phyloP scores from a whole-genome alignment of 163 green algal genomes.

The Smithsoniella earleae region DNA sequence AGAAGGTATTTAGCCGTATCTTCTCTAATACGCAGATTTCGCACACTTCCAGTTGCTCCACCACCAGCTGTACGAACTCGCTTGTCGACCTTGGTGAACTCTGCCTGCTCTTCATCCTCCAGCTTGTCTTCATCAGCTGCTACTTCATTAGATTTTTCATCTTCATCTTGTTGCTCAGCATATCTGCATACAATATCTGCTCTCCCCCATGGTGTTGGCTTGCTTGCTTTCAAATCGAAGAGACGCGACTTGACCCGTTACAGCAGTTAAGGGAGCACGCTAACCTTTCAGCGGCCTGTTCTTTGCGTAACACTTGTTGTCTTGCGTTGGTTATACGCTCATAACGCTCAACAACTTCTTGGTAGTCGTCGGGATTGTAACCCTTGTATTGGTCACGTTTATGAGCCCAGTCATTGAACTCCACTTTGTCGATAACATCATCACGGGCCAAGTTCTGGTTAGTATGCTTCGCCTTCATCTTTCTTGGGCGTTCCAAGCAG shows the following conservation, averaged over 20 bases:
- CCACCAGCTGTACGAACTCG: slow-evolving; percentile 83
- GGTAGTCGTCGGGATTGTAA: slow-evolving; percentile 81
- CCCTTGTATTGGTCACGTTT: slow-evolving; percentile 96
- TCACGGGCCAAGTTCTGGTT: slow-evolving; percentile 90
- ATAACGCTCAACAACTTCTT: slow-evolving; percentile 67
- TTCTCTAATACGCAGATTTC: slow-evolving; percentile 98
- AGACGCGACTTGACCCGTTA: slow-evolving; percentile 33
- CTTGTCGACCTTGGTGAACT: slow-evolving; percentile 94
- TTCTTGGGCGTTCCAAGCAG: slow-evolving; percentile 92
- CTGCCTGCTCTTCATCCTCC: slow-evolving; percentile 71
- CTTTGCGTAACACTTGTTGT: slow-evolving; percentile 68
- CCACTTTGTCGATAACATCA: slow-evolving; percentile 84
- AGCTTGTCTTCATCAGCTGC: slow-evolving; percentile 64
- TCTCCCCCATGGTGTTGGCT: not conserved
- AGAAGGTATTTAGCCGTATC: slow-evolving; percentile 99
- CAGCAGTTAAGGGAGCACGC: too few species aligned
- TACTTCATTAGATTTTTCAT: slow-evolving; percentile 28
- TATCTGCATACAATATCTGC: not conserved
- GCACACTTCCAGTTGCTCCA: slow-evolving; percentile 70
- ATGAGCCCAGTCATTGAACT: slow-evolving; percentile 72
- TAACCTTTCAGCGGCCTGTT: slow-evolving; percentile 40
- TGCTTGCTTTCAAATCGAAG: not conserved
- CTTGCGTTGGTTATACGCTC: slow-evolving; percentile 77
- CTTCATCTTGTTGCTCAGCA: slow-evolving; percentile 17
- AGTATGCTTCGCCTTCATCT: slow-evolving; percentile 75